Conservation (phyloP, 2,329 filamentous ascomycete species). For the Sclerotinia nivalis region DNA sequence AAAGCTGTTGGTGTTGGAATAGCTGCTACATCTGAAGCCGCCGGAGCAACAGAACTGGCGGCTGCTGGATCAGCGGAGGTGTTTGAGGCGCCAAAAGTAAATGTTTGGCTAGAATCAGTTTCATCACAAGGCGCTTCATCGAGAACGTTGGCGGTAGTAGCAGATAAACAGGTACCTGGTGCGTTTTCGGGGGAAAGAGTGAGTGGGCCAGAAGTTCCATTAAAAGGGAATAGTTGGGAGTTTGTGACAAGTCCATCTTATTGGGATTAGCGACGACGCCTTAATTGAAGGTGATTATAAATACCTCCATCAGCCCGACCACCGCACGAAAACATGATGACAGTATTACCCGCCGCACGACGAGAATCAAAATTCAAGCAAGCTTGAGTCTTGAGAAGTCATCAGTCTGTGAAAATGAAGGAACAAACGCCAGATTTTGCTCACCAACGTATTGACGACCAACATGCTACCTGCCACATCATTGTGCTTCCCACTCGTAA, state of each 20-base stretch:
- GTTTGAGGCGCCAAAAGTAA: conserved; percentile 37
- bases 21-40: not conserved
- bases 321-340: conserved; percentile 51
- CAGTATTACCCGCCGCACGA: conserved; percentile 52
- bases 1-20: not conserved
- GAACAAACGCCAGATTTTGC: conserved; percentile 19
- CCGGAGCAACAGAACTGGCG: not conserved
- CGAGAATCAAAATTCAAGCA: conserved; percentile 60
- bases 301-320: conserved; percentile 23
- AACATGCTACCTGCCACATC: conserved; percentile 48
- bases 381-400: conserved; percentile 49
- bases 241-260: conserved; percentile 20
- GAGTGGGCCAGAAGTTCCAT: conserved; percentile 41
- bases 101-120: conserved; percentile 46
- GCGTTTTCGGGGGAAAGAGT: conserved; percentile 48
- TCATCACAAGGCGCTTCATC: conserved; percentile 45
- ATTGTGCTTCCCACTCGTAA: conserved; percentile 53
- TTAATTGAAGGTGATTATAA: not conserved
- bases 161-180: conserved; percentile 47
- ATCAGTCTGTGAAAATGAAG: not conserved
- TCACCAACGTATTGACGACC: conserved; percentile 54
- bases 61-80: conserved; percentile 13
- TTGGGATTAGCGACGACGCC: not conserved
- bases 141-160: conserved; percentile 45
- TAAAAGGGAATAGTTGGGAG: conserved; percentile 24